Evolutionary conservation across 2,329 filamentous ascomycete species (phyloP).

Genomic region (Fusarium austroafricanum): DNA sequence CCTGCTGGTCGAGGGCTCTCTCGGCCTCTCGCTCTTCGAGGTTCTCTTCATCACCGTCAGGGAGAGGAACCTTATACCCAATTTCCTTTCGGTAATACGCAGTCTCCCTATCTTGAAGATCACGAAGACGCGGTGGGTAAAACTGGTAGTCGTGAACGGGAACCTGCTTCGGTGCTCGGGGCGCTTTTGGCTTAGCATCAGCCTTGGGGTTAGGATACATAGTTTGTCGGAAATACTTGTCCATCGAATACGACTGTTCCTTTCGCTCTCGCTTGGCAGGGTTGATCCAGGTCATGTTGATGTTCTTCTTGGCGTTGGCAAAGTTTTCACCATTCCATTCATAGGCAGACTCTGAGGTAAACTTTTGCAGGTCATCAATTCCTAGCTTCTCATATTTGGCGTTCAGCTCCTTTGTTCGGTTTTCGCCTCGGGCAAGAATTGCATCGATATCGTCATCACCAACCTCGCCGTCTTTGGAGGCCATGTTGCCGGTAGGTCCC

Average conservation of each 20-base stretch:
- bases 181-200: constrained; percentile 92
- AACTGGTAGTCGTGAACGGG: constrained; percentile 97
- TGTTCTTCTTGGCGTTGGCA: constrained; percentile 89
- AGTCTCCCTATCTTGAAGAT: constrained; percentile 96
- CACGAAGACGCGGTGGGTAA: constrained; percentile 84
- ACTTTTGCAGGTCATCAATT: constrained; percentile 96
- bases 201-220: constrained; percentile 83
- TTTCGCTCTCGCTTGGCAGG: constrained; percentile 98
- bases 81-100: constrained; percentile 97
- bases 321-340: constrained; percentile 99
- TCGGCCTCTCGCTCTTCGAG: constrained; percentile 88
- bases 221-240: constrained; percentile 96
- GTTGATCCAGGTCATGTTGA: constrained; percentile 96
- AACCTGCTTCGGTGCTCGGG: constrained; percentile 93
- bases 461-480: constrained; percentile 71
- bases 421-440: constrained; percentile 87
- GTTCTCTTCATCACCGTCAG: constrained; percentile 89
- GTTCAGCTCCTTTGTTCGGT: constrained; percentile 89
- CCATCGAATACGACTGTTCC: constrained; percentile 97
- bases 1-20: constrained; percentile 85
- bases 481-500: constrained; percentile 70
- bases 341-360: constrained; percentile 96
- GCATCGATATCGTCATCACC: constrained; percentile 90
- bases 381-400: constrained; percentile 97
- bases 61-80: constrained; percentile 90